Evolutionary conservation across 441 rosid species (phyloP).

Genomic region (Jatropha podagrica): DNA sequence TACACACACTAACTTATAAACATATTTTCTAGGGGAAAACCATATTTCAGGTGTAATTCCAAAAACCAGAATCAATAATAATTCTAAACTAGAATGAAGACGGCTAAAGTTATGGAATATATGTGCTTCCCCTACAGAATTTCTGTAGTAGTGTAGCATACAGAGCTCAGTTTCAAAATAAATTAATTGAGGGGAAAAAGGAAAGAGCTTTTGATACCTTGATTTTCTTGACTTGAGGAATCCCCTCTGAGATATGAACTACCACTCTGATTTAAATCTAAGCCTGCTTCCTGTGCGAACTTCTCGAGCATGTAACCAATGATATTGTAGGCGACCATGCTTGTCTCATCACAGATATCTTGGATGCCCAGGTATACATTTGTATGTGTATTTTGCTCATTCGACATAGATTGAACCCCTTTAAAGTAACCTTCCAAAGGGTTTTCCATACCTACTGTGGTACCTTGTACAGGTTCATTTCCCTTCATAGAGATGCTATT

Average conservation of each 20-base stretch:
- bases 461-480: slow-evolving; percentile 32
- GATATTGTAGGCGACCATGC: slow-evolving; percentile 67
- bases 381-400: slow-evolving; percentile 27
- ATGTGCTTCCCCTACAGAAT: background rate
- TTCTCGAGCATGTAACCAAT: slow-evolving; percentile 60
- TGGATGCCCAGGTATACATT: slow-evolving; percentile 69
- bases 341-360: slow-evolving; percentile 66
- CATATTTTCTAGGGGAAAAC: background rate
- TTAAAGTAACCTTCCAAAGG: slow-evolving; percentile 11
- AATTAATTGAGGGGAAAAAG: background rate
- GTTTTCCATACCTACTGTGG: slow-evolving; percentile 30
- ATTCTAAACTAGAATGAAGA: background rate
- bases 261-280: slow-evolving; percentile 37
- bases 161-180: background rate
- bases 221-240: slow-evolving; percentile 35
- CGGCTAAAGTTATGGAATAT: background rate
- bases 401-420: slow-evolving; percentile 25
- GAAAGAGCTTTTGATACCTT: slow-evolving; percentile 34
- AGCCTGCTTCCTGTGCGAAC: slow-evolving; percentile 46
- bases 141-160: background rate
- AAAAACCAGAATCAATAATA: background rate
- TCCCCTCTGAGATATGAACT: slow-evolving; percentile 52
- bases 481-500: slow-evolving; percentile 20
- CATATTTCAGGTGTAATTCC: background rate
- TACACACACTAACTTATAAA: too few relatives aligned